phyloP scores from a whole-genome alignment of 305 asterid genomes.

The Solanum chacoense region DNA sequence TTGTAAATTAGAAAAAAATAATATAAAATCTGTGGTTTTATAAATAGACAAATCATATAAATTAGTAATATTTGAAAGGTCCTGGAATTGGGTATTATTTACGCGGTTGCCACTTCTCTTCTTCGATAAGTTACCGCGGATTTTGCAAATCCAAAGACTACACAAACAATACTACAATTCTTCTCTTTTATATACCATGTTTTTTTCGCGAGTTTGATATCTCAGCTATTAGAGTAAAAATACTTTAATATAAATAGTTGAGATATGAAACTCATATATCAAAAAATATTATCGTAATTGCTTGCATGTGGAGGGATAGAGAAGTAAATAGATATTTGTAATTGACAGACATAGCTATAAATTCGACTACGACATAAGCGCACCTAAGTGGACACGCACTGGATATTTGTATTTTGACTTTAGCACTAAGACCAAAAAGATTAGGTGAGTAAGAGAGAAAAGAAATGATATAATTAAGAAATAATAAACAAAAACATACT shows the following conservation, averaged over 20 bases:
- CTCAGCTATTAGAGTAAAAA: too few relatives aligned
- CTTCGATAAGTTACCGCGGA: background rate
- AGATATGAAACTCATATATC: accelerated
- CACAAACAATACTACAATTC: background rate
- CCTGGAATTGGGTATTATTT: background rate
- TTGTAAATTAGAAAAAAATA: background rate
- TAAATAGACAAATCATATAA: background rate
- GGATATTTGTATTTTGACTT: background rate
- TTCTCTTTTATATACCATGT: too few relatives aligned
- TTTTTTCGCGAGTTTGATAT: background rate
- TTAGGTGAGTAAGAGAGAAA: background rate
- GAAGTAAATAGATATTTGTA: background rate
- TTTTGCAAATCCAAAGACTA: background rate
- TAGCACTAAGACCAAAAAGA: background rate
- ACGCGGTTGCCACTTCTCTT: background rate
- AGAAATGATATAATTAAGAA: background rate
- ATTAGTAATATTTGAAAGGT: background rate
- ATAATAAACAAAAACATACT: background rate
- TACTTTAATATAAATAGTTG: too few relatives aligned
- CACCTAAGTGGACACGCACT: background rate
- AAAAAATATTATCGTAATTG: background rate
- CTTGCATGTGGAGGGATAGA: background rate
- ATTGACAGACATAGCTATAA: background rate
- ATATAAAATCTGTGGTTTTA: background rate
- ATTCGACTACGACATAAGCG: background rate